Evolutionary conservation across 148 eudicot genomes (phyloP), one percentile per base, ranked within the genome.

Genomic region (Amaranthus cruentus): DNA sequence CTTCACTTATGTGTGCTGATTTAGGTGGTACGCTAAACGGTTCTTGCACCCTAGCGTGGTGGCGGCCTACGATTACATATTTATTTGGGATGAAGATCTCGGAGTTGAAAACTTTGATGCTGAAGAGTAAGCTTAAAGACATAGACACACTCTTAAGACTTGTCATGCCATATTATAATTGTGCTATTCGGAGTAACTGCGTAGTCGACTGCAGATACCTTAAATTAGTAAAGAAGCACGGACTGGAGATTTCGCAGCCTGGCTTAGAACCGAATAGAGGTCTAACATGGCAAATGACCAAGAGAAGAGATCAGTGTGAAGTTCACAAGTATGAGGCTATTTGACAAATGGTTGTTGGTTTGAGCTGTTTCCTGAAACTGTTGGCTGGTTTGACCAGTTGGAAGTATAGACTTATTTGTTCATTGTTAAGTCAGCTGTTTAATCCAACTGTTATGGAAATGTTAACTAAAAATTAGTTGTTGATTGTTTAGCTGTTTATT

Each of bases 51-150:
- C 97, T 18, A 90, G 88, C 61, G 79, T 91, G 58, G 90, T 91
- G 71, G 90, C 89, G 55, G 77, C 85, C 11, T 91, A 89, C 73
- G 97, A 91, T 56, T 92, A 86, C 81, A 92, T 92, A 73, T 92
- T 92, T 73, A 88, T 89, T 50, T 92, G 97, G 97, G 97, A 91
- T 49, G 97, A 91, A 82, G 97, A 91, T 75, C 83, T 91, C 53
- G 97, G 97, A 18, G 81, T 88, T 53, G 90, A 89, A 63, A 73
- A 89, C 73, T 91, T 91, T 74, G 82, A 91, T 77, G 85, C 85
- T 4, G 90, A 87, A 76, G 83, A 81, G 91, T 91, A 72, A 84
- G 88, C 59, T 50, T 64, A 51, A 47, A 46, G 6, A 21, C 9
- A 6, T 62, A 62, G 13, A 38, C 21, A 61, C 50, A 65, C 4